Conservation (phyloP, 2,329 filamentous ascomycete species). For the Didymella pomorum region DNA sequence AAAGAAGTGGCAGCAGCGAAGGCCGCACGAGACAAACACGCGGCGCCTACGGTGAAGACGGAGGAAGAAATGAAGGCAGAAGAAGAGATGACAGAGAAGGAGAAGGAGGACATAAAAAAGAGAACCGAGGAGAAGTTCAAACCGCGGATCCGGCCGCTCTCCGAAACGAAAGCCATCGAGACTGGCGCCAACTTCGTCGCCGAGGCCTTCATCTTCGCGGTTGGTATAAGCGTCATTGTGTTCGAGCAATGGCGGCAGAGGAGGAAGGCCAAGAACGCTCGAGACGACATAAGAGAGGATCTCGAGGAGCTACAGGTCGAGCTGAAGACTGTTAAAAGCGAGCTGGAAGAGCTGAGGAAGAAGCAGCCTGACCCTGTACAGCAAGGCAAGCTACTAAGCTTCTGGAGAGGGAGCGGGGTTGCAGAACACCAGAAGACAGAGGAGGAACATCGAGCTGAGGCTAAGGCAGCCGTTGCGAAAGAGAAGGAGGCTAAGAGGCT, state of each 20-base stretch:
- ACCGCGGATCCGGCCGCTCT: constrained; percentile 69
- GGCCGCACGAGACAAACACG: constrained; percentile 60
- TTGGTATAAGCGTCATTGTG: constrained; percentile 68
- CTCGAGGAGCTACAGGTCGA: constrained; percentile 65
- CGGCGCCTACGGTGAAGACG: constrained; percentile 67
- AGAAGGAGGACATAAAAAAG: constrained; percentile 59
- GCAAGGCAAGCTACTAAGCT: constrained; percentile 39
- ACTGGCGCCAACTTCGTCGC: constrained; percentile 74
- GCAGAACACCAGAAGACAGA: constrained; percentile 28
- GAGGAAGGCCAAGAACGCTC: constrained; percentile 66
- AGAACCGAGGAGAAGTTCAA: constrained; percentile 49
- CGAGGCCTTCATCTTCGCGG: constrained; percentile 71
- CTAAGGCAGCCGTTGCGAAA: constrained; percentile 14
- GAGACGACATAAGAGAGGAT: constrained; percentile 68
- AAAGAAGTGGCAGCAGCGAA: constrained; percentile 64
- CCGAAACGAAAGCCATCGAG: constrained; percentile 73
- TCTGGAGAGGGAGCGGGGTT: constrained; percentile 40
- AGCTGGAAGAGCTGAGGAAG: constrained; percentile 54
- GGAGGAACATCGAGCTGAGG: constrained; percentile 22
- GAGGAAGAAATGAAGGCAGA: constrained; percentile 67
- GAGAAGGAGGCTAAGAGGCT: constrained; percentile 21
- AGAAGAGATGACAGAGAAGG: constrained; percentile 58
- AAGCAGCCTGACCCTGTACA: constrained; percentile 38
- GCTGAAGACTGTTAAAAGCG: constrained; percentile 47
- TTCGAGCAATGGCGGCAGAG: constrained; percentile 69